Evolutionary conservation across 176 grass and related monocot species (phyloP).

Genomic region (Musa beccarii): DNA sequence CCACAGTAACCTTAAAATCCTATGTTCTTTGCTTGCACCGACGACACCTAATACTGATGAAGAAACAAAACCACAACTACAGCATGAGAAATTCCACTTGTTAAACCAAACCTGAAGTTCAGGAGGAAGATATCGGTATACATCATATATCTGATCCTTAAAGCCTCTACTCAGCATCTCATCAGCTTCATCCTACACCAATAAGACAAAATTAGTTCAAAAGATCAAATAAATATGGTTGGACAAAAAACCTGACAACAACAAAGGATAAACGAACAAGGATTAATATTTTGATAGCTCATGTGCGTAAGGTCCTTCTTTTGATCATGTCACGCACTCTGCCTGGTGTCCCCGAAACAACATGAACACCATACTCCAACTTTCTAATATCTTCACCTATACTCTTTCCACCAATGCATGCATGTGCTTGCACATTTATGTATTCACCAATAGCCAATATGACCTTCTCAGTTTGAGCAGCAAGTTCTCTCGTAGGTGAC

Average conservation of each 20-base stretch:
- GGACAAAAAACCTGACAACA: background rate
- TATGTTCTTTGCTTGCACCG: too few species aligned
- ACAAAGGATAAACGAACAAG: conserved; percentile 34
- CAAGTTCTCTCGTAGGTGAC: conserved; percentile 88
- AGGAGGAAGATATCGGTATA: conserved; percentile 79
- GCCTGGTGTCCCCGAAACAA: conserved; percentile 77
- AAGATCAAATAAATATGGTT: background rate
- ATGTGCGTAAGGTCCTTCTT: conserved; percentile 65
- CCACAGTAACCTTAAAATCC: too few species aligned
- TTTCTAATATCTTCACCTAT: conserved; percentile 78
- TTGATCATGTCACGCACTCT: conserved; percentile 86
- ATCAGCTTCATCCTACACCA: conserved; percentile 77
- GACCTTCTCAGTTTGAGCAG: conserved; percentile 71
- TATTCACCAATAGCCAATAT: conserved; percentile 61
- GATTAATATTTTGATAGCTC: conserved; percentile 71
- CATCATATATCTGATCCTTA: conserved; percentile 92
- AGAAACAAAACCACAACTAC: too few species aligned
- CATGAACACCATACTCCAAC: conserved; percentile 70
- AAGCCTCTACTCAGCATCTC: conserved; percentile 92
- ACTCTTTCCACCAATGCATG: conserved; percentile 77
- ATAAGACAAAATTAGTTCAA: background rate
- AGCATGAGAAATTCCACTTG: background rate
- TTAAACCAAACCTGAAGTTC: conserved; percentile 53
- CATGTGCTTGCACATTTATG: conserved; percentile 67
- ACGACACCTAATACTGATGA: too few species aligned